Base-by-base conservation (phyloP, 768 basidiomycete genomes). In the Boletus rubroflammeus region DNA sequence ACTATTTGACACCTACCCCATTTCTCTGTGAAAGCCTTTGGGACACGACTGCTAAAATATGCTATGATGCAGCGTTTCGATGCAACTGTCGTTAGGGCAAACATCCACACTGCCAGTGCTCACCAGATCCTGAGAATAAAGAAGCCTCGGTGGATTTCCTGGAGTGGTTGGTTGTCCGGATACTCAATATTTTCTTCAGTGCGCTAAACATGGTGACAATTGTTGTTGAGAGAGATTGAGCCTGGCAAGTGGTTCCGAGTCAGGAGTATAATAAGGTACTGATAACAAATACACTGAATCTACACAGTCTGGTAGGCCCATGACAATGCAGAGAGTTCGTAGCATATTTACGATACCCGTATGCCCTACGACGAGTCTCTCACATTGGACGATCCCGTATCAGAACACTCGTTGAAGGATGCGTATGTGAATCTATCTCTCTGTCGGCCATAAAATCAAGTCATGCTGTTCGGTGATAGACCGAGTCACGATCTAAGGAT, bases 21-120 rank as follows among this genome's bases (percentile, higher is more conserved):
- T 56, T 48, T 47, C 23, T 72, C 55, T 21, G 32, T 51, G 15
- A 63, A n/a, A 17, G 38, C 7, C 1, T 39, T 60, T 26, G 70
- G 66, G 6, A 69, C 68, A 4, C 47, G 57, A 11, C 53, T 59
- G 44, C 68, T 69, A 43, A 69, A 69, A 50, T 67, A 71, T 9
- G 68, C 68, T 69, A 39, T 15, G 19, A 55, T 42, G 13, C 9
- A 14, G 26, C 10, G 21, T 38, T 49, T 43, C 34, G 19, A 26
- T 41, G 15, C 13, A 19, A n/a, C 28, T 21, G 47, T 19, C 23
- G 14, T 23, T 15, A 17, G 1, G 15, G 25, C 4, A 19, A 31
- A 32, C 2, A 11, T 26, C 10, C 3, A 8, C 26, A 3, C 0
- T 54, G 11, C 63, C 26, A 3, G 0, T 54, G 11, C 63, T 50